Evolutionary conservation across 1,139 yeast genomes (phyloP).

Genomic region (Pichia kudriavzevii): DNA sequence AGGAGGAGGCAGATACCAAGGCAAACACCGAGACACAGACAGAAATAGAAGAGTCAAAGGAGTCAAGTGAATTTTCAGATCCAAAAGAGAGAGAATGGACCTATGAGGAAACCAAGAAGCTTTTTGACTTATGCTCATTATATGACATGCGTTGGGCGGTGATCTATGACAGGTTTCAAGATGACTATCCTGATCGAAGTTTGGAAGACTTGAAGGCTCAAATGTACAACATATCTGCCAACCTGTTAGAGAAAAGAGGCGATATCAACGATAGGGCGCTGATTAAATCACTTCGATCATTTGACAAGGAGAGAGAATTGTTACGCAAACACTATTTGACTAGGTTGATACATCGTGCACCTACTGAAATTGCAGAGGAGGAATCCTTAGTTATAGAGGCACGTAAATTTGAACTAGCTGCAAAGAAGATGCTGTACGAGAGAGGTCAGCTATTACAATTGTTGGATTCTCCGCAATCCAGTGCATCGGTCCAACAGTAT

Average conservation of each 20-base stretch:
- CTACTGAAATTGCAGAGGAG: conserved; percentile 97
- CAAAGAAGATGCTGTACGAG: conserved; percentile 80
- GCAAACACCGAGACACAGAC: neutral
- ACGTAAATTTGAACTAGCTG: conserved; percentile 84
- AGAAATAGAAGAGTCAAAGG: conserved; percentile 16
- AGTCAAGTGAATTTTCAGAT: conserved; percentile 29
- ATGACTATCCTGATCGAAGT: conserved; percentile 32
- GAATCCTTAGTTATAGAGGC: conserved; percentile 92
- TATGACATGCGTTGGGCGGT: conserved; percentile 88
- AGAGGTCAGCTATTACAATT: conserved; percentile 71
- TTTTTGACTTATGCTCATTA: conserved; percentile 63
- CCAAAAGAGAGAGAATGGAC: conserved; percentile 49
- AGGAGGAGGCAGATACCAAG: neutral
- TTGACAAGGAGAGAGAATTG: conserved; percentile 58
- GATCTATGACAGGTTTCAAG: conserved; percentile 62
- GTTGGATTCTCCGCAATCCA: conserved; percentile 82
- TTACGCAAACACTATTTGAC: conserved; percentile 78
- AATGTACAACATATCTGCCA: conserved; percentile 56
- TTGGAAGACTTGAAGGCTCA: conserved; percentile 80
- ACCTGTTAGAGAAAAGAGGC: conserved; percentile 29
- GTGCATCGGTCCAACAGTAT: conserved; percentile 70
- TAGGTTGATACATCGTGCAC: conserved; percentile 70
- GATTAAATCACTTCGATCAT: conserved; percentile 41
- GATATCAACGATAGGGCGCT: conserved; percentile 42
- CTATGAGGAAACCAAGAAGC: conserved; percentile 66